Evolutionary conservation across 2,329 filamentous ascomycete genomes (phyloP), one percentile per base, ranked within the genome.

Genomic region (Orbilia brochopaga): DNA sequence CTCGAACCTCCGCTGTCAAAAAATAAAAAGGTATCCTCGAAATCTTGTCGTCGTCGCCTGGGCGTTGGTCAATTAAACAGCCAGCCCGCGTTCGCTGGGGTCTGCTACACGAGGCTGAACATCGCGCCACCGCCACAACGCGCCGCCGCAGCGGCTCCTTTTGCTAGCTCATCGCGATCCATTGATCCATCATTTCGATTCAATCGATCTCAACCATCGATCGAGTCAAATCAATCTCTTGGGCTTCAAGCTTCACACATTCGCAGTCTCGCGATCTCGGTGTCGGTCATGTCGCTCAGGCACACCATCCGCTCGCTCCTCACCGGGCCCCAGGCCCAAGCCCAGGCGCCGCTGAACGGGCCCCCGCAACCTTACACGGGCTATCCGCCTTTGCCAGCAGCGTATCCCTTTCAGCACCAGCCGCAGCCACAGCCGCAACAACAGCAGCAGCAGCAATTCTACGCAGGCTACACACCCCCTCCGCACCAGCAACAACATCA

Each of bases 231-330:
- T n/a, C n/a, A 54, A 24, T 50, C n/a, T 61, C 35, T 24, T 11
- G 15, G n/a, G n/a, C 50, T 23, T 11, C 50, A 5, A 53, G 5
- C 21, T 11, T 24, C n/a, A 24, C 23, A 15, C 11, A 51, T 11
- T 51, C 23, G 10, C 2, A 2, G 19, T 27, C 44, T 8, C 19
- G n/a, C 7, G 3, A 8, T 51, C 46, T 11, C 23, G 19, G n/a
- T 4, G 10, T 17, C 10, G 10, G 30, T 35, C 35, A 70, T 70
- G 66, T 70, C 66, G 21, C 59, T 70, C 2, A 37, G 66, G n/a
- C 66, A 70, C 55, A 70, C 66, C 23, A 54, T 70, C 35, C 62
- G 58, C 48, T 37, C 66, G 2, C 59, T 70, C n/a, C 53, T 70
- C 13, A 42, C 15, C 27, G 66, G 66, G 6, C 66, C 66, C 32